Evolutionary conservation across 2,329 filamentous ascomycete genomes (phyloP).

Genomic region (Diaporthe longicolla): DNA sequence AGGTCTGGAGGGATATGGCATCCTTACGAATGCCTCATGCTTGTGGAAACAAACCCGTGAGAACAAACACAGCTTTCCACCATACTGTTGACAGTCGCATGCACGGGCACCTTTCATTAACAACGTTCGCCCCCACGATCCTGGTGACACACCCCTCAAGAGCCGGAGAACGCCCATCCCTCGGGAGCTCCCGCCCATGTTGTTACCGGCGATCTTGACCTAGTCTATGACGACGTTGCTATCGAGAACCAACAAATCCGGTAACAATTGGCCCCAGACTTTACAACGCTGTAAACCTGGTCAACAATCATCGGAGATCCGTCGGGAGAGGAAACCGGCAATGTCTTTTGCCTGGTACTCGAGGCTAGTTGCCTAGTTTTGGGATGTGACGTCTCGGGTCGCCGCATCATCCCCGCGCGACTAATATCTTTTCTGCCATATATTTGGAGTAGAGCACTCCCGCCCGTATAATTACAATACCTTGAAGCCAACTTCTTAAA

Average conservation of each 20-base stretch:
- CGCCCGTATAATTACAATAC: too few relatives aligned
- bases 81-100: neutral
- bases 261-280: neutral
- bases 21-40: neutral
- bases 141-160: neutral
- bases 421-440: neutral
- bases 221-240: constrained; percentile 24
- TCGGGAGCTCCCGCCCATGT: constrained; percentile 21
- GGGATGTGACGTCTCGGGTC: constrained; percentile 16
- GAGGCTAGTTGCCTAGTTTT: constrained; percentile 2
- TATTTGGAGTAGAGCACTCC: neutral
- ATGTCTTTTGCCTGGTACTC: neutral
- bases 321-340: neutral
- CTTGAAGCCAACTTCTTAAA: neutral
- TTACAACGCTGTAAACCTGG: neutral
- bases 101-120: neutral
- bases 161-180: neutral
- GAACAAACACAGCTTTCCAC: too few relatives aligned
- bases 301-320: neutral
- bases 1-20: neutral
- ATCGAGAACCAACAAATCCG: neutral
- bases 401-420: neutral
- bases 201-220: neutral
- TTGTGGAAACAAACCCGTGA: neutral
- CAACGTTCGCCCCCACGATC: neutral